Evolutionary conservation across 345 rosid species (phyloP).

Genomic region (Brassica nigra): DNA sequence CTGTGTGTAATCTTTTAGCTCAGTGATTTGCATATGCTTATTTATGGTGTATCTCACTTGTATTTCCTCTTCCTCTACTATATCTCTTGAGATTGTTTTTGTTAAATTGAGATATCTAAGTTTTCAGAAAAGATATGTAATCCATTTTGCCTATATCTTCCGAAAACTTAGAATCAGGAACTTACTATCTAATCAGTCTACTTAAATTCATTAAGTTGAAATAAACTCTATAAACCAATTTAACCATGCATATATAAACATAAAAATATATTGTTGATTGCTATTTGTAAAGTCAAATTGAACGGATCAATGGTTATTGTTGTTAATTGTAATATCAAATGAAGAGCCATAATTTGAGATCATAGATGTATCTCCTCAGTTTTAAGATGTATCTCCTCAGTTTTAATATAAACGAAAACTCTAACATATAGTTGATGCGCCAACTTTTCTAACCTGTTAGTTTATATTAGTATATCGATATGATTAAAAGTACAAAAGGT

Average conservation of each 20-base stretch:
- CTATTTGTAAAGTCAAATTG: not conserved
- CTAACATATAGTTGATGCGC: not conserved
- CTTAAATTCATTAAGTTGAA: not conserved
- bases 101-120: not conserved
- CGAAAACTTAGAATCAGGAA: not conserved
- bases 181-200: not conserved
- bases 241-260: not conserved
- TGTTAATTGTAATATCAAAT: not conserved
- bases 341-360: not conserved
- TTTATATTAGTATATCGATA: not conserved
- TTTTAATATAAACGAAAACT: not conserved
- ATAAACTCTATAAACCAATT: not conserved
- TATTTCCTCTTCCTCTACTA: not conserved
- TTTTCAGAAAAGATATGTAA: not conserved
- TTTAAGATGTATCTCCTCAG: not conserved
- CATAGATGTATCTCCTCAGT: not conserved
- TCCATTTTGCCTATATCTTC: not conserved
- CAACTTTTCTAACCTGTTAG: not conserved
- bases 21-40: slow-evolving; percentile 37
- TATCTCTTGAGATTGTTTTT: not conserved
- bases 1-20: slow-evolving; percentile 32
- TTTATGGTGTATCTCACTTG: slow-evolving; percentile 28
- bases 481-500: not conserved
- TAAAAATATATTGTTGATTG: not conserved
- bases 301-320: not conserved